Conservation (phyloP, 345 rosid species). For the Ricinus communis region DNA sequence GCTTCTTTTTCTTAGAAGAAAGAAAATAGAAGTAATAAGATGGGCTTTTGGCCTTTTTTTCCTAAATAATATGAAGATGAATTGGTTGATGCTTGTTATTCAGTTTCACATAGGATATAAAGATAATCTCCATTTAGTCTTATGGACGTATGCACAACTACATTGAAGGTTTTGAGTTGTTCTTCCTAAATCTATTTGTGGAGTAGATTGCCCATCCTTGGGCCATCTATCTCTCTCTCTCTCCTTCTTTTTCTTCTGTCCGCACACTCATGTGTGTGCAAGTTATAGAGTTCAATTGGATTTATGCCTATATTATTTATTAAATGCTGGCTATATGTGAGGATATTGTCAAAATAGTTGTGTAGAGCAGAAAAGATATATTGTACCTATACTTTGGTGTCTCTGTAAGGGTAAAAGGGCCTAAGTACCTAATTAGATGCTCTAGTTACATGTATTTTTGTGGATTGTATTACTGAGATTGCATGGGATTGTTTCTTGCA, state of each 20-base stretch:
- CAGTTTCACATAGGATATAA: background rate
- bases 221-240: background rate
- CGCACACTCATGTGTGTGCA: background rate
- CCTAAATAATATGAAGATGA: background rate
- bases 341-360: too few relatives aligned
- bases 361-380: too few relatives aligned
- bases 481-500: slow-evolving; percentile 1
- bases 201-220: background rate
- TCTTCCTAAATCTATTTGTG: background rate
- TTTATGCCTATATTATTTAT: too few relatives aligned
- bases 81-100: too few relatives aligned
- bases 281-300: background rate
- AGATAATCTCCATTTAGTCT: background rate
- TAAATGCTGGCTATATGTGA: too few relatives aligned
- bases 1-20: background rate
- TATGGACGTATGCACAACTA: background rate
- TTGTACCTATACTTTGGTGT: background rate
- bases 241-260: background rate
- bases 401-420: background rate
- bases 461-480: too few relatives aligned
- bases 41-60: background rate
- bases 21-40: background rate
- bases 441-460: background rate
- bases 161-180: background rate
- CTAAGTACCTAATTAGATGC: background rate